Percentiles rank a stretch among this genome's conserved stretches.
phyloP scores from a whole-genome alignment of 2,329 filamentous ascomycete genomes.

The Sporothrix mexicana region DNA sequence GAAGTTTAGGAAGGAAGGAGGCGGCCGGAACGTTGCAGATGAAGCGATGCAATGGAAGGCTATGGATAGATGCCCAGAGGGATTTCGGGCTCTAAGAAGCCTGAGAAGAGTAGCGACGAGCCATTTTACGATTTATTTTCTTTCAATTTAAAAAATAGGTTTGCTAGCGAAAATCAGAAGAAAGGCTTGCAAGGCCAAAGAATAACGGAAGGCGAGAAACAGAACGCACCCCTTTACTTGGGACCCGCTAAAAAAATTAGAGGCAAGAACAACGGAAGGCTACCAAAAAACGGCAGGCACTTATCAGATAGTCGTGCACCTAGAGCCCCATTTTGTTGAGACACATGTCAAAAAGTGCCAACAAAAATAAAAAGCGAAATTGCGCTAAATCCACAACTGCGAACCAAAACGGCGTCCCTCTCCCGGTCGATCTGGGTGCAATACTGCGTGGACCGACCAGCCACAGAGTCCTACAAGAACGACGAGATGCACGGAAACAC shows the following conservation, averaged over 20 bases:
- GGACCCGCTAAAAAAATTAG: slow-evolving; percentile 12
- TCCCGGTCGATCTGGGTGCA: not conserved
- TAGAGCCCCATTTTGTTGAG: slow-evolving; percentile 20
- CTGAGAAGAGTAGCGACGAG: not conserved
- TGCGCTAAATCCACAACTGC: not conserved
- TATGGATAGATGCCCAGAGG: not conserved
- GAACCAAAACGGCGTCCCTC: not conserved
- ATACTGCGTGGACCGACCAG: not conserved
- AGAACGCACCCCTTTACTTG: not conserved
- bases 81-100: not conserved
- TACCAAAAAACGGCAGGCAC: not conserved
- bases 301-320: not conserved
- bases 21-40: slow-evolving; percentile 10
- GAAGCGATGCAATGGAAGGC: not conserved
- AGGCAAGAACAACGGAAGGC: slow-evolving; percentile 10
- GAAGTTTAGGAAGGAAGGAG: not conserved
- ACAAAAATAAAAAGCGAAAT: slow-evolving; percentile 2
- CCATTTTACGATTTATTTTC: not conserved
- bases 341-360: slow-evolving; percentile 12
- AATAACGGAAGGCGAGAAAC: not conserved
- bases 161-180: slow-evolving; percentile 10
- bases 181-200: not conserved
- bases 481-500: too few relatives aligned
- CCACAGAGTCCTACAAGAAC: not conserved
- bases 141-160: not conserved